Conservation (phyloP, 768 basidiomycete genomes). For the Tricholoma saponaceum region DNA sequence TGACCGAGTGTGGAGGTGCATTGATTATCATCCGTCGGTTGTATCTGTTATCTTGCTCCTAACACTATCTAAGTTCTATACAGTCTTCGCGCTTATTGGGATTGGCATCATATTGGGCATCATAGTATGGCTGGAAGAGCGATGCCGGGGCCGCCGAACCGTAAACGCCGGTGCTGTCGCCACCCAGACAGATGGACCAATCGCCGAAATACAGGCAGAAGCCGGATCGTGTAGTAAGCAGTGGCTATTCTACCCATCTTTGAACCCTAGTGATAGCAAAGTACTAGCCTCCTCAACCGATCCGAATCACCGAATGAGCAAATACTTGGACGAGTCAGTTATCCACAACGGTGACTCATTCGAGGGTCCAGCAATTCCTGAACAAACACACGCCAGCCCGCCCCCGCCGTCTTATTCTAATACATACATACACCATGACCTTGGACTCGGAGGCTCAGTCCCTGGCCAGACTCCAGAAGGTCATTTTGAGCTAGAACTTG, state of each 20-base stretch:
- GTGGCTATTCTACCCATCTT: too few relatives aligned
- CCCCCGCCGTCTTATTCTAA: background rate
- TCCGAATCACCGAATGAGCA: slow-evolving; percentile 20
- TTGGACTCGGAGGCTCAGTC: background rate
- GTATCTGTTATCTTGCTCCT: background rate
- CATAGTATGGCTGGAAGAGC: too few relatives aligned
- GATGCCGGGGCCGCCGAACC: too few relatives aligned
- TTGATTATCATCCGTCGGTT: background rate
- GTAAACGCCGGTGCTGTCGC: too few relatives aligned
- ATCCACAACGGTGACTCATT: slow-evolving; percentile 19
- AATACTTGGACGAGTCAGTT: slow-evolving; percentile 19
- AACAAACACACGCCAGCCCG: background rate
- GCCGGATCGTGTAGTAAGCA: too few relatives aligned
- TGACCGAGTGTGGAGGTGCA: background rate
- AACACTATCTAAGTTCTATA: background rate
- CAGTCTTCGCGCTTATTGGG: too few relatives aligned
- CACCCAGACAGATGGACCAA: too few relatives aligned
- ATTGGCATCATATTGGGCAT: too few relatives aligned
- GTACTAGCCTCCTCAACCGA: slow-evolving; percentile 10
- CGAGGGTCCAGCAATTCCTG: slow-evolving; percentile 11
- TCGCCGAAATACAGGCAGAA: too few relatives aligned
- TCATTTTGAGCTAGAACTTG: background rate
- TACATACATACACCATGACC: background rate
- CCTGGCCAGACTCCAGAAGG: too few relatives aligned
- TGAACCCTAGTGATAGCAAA: too few relatives aligned